These are phyloP conservation scores for Fusarium bulbicola DNA, from an alignment of 2,329 filamentous ascomycete species.

Conservation along the genomic window DNA sequence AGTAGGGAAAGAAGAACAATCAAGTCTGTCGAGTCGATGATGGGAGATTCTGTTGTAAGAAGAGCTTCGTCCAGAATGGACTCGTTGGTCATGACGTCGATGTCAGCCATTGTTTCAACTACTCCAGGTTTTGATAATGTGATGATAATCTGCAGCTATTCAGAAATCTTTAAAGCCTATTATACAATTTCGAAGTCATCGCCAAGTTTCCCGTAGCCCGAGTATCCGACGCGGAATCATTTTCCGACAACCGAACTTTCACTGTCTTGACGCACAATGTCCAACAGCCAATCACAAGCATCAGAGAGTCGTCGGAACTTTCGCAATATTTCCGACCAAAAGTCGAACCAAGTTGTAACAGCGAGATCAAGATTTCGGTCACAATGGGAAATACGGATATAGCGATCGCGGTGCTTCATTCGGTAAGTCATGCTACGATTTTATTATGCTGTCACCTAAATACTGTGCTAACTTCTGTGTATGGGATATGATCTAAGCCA, in stretches of 20 bases:
- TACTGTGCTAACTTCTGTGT: not conserved
- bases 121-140: too few species aligned
- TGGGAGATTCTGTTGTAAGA: not conserved
- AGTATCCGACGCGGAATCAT: not conserved
- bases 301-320: not conserved
- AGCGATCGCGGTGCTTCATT: not conserved
- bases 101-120: not conserved
- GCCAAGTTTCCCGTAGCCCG: not conserved
- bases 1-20: not conserved
- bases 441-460: not conserved
- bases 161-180: not conserved
- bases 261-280: fast-evolving
- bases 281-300: not conserved
- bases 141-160: not conserved
- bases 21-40: not conserved
- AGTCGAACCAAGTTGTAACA: fast-evolving
- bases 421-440: too few species aligned
- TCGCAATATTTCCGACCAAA: not conserved
- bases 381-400: not conserved
- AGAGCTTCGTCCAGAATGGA: not conserved
- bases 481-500: not conserved
- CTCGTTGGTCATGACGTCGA: not conserved
- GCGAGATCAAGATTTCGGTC: not conserved
- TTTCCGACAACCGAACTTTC: not conserved
- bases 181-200: not conserved